A percentile compares a stretch with the other conserved stretches of the same genome.
phyloP scores from a whole-genome alignment of 805 yeast genomes.

The Sungouiella blattae region DNA sequence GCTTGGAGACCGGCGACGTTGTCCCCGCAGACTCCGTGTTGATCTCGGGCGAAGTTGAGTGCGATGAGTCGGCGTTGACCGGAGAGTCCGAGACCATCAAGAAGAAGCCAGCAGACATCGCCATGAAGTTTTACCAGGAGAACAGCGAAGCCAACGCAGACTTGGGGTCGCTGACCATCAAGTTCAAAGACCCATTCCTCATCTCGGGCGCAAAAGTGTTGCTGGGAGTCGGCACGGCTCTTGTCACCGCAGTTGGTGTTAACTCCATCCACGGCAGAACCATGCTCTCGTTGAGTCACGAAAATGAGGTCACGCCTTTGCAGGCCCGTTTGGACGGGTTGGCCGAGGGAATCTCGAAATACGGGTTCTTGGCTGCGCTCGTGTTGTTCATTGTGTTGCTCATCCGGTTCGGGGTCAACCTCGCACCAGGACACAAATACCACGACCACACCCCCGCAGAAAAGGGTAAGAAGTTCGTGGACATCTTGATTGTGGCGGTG shows the following conservation, averaged over 20 bases:
- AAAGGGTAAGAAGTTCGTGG: slow-evolving; percentile 81
- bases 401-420: slow-evolving; percentile 63
- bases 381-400: slow-evolving; percentile 78
- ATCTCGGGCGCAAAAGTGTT: slow-evolving; percentile 89
- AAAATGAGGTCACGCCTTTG: slow-evolving; percentile 83
- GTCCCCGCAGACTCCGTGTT: slow-evolving; percentile 85
- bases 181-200: slow-evolving; percentile 71
- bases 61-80: slow-evolving; percentile 89
- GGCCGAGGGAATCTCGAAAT: slow-evolving; percentile 93
- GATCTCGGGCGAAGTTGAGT: slow-evolving; percentile 70
- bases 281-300: slow-evolving; percentile 72
- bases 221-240: slow-evolving; percentile 80
- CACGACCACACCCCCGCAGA: slow-evolving; percentile 53
- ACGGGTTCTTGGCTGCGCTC: slow-evolving; percentile 82
- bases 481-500: slow-evolving; percentile 84
- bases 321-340: slow-evolving; percentile 76
- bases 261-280: slow-evolving; percentile 91
- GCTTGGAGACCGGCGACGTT: slow-evolving; percentile 89
- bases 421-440: slow-evolving; percentile 50
- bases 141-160: slow-evolving; percentile 19
- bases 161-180: slow-evolving; percentile 37
- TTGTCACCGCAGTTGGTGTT: slow-evolving; percentile 87
- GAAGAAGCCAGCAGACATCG: slow-evolving; percentile 54
- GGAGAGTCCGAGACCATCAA: slow-evolving; percentile 88
- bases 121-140: slow-evolving; percentile 29